Evolutionary conservation across 257 asterid species (phyloP).

Genomic region (Nyctanthes arbortristis): DNA sequence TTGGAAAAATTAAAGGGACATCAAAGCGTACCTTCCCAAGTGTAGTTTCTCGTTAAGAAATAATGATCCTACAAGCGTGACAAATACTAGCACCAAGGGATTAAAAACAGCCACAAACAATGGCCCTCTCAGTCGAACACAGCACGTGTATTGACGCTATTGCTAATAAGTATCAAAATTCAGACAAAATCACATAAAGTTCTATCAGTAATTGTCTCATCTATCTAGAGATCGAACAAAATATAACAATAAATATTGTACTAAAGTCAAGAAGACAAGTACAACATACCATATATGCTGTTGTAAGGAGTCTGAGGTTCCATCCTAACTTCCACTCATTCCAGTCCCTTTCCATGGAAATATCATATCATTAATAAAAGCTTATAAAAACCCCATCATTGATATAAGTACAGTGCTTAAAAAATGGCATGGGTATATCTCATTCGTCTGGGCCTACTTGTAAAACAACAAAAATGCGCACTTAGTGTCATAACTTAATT

Average conservation of each 20-base stretch:
- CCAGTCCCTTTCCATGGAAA: conserved; percentile 49
- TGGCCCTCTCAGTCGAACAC: conserved; percentile 72
- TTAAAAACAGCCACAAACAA: conserved; percentile 62
- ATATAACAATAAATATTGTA: too few species aligned
- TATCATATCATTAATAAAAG: conserved; percentile 46
- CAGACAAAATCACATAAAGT: too few species aligned
- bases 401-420: conserved; percentile 72
- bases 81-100: conserved; percentile 66
- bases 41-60: conserved; percentile 54
- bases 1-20: background rate
- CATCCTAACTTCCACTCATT: conserved; percentile 67
- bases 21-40: conserved; percentile 56
- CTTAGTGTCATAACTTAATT: too few species aligned
- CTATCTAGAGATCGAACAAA: background rate
- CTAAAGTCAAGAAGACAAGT: too few species aligned
- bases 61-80: conserved; percentile 57
- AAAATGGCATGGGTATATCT: conserved; percentile 61
- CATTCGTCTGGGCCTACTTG: conserved; percentile 51
- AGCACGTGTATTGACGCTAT: too few species aligned
- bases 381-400: conserved; percentile 58
- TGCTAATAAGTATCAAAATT: too few species aligned
- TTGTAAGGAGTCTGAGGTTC: conserved; percentile 53
- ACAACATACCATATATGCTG: conserved; percentile 50
- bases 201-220: too few species aligned
- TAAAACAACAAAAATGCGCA: background rate